Percentiles rank a stretch among this genome's conserved stretches.
Evolutionary conservation across 2,329 filamentous ascomycete species (phyloP).

Genomic region (Helotiales sp.): DNA sequence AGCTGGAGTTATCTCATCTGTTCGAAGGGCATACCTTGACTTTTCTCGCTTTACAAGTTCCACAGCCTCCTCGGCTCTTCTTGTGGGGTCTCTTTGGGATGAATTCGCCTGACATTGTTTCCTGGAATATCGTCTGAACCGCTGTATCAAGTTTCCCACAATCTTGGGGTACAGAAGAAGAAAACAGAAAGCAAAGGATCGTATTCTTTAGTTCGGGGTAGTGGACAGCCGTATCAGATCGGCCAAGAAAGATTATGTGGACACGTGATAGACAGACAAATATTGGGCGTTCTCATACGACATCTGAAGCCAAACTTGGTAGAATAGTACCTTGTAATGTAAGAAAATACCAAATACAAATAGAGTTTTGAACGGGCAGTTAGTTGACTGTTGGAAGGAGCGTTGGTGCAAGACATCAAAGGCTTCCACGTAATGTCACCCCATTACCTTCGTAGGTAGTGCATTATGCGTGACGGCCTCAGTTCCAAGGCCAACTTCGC

Average conservation of each 20-base stretch:
- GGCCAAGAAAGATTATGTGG: background rate
- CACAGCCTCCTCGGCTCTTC: slow-evolving; percentile 41
- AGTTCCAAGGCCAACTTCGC: background rate
- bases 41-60: slow-evolving; percentile 40
- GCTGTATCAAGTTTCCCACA: background rate
- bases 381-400: no score
- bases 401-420: background rate
- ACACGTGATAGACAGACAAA: background rate
- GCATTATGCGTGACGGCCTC: slow-evolving; percentile 22
- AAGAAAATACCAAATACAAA: background rate
- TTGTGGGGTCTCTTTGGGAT: slow-evolving; percentile 41
- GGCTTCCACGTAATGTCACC: background rate
- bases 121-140: background rate
- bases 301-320: background rate
- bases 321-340: background rate
- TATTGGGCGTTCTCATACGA: background rate
- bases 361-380: background rate
- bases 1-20: slow-evolving; percentile 13
- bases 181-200: background rate
- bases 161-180: background rate
- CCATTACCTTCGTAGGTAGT: no score
- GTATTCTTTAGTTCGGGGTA: background rate
- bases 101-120: slow-evolving; percentile 35
- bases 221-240: background rate
- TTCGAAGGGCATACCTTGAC: slow-evolving; percentile 36